Evolutionary conservation across 768 basidiomycete species (phyloP), one percentile per base, ranked within the genome.

Genomic region (Podaxis carcinomalis): DNA sequence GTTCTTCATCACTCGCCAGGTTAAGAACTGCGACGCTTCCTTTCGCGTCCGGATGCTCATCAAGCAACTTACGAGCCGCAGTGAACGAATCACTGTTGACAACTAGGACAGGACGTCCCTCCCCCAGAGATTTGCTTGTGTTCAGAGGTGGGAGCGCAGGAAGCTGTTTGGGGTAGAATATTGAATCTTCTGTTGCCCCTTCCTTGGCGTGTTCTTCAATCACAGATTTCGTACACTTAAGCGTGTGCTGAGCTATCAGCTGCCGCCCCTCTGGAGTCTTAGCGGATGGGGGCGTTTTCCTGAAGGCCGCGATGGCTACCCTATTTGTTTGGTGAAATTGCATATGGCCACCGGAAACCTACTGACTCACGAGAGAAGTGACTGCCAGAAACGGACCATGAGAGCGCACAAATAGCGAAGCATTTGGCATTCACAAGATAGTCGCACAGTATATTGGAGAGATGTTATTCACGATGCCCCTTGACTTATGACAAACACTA

Each of bases 41-140:
- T 9, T 51, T 57, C 10, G 71, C 68, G 5, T 67, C 64, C 9
- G 65, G 64, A n/a, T 68, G 54, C 49, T 67, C 63, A n/a, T 64
- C 54, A 16, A 78, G 64, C 37, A 77, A 60, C 9, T 68, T 39
- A 4, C 78, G 64, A 4, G 78, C 77, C 11, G 67, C 66, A 0
- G 72, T 69, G 65, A 78, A 79, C 2, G 78, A 64, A 61, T 79
- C 79, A 5, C 68, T 67, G 42, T 78, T 77, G 55, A 74, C 55
- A 11, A 79, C 62, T 21, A 47, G 56, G 16, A 78, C 25, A 5
- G 25, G 58, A 44, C 16, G 16, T 39, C 21, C 40, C 4, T 21
- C 39, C 16, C 27, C 16, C 28, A 28, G 28, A 61, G 59, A 4
- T 64, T 61, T 1, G 69, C 69, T 50, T 54, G 61, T 2, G 52